Evolutionary conservation across 1,284 basidiomycete genomes (phyloP).

Genomic region (Caloboletus inedulis): DNA sequence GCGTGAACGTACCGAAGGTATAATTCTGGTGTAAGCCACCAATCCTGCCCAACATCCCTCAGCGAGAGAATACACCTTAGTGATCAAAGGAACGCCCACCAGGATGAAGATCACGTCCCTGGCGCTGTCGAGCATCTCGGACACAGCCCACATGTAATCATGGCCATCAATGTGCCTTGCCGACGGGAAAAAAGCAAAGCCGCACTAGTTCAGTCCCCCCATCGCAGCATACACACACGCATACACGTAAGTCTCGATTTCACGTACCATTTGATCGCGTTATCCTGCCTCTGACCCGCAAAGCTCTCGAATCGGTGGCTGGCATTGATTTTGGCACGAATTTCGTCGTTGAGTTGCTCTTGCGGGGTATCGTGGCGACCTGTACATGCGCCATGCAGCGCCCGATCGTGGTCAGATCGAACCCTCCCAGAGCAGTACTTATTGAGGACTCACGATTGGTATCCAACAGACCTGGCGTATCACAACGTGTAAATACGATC

Average conservation of each 20-base stretch:
- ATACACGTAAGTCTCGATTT: neutral
- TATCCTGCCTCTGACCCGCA: conserved; percentile 64
- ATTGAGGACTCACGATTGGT: conserved; percentile 50
- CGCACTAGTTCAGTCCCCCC: neutral
- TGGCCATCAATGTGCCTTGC: conserved; percentile 83
- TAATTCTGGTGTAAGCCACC: conserved; percentile 91
- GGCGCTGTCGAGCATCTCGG: conserved; percentile 80
- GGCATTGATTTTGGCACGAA: conserved; percentile 69
- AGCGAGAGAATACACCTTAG: neutral
- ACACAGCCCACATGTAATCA: conserved; percentile 92
- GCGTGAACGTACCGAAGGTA: conserved; percentile 54
- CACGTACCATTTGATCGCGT: conserved; percentile 80
- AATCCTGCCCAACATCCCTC: conserved; percentile 51
- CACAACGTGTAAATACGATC: neutral
- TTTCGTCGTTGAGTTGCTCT: conserved; percentile 63
- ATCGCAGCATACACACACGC: neutral
- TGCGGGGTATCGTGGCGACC: conserved; percentile 74
- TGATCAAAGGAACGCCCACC: conserved; percentile 35
- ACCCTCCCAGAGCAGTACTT: neutral
- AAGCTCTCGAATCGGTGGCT: conserved; percentile 85
- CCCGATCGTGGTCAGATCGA: conserved; percentile 6
- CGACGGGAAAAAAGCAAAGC: neutral
- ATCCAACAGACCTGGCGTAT: conserved; percentile 47
- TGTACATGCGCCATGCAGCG: conserved; percentile 19
- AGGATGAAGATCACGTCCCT: conserved; percentile 76